Base-by-base conservation (phyloP, 768 basidiomycete genomes). In the Trametes punicea region DNA sequence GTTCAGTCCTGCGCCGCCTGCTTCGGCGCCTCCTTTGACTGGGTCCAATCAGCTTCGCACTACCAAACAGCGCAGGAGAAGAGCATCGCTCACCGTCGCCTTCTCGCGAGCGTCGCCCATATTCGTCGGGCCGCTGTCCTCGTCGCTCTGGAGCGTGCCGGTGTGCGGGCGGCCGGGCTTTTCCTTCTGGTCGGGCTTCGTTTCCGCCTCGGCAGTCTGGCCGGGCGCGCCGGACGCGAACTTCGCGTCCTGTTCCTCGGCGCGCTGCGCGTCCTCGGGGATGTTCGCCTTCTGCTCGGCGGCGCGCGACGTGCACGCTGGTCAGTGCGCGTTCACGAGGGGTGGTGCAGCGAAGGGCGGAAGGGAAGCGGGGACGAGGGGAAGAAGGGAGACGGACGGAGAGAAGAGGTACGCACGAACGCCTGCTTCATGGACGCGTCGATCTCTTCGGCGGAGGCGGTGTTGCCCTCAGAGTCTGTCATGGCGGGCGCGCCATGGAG, bases 381-480 rank as follows among this genome's bases (percentile, higher is more conserved):
- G 34, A 50, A 26, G 34, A 34, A 40, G 21, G 18, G 10, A 6
- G 10, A 18, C 23, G 16, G 16, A 16, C 13, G 38, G n/a, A 29
- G 31, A 15, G 36, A 38, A 29, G 29, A 23, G 31, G 2, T 21
- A 56, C 64, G 42, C 26, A 69, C 67, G 41, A 60, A 52, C 15
- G 66, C 63, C 46, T 62, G 61, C n/a, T 56, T 38, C 23, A 61
- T 41, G 23, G 67, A 69, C n/a, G 52, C 64, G 46, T 65, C 57
- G 47, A 66, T 57, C 30, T 69, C 65, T 39, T 67, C 62, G 29
- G 57, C 62, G 1, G 67, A 55, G 13, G 61, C 64, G 44, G 64
- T 65, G n/a, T 55, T 63, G 41, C 66, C 67, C 30, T 69, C 67
- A 10, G 54, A 61, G 29, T 69, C 67, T 8, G 66, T 61, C 29